phyloP scores from a whole-genome alignment of 2,329 filamentous ascomycete species.

The Keithomyces neogunnii region DNA sequence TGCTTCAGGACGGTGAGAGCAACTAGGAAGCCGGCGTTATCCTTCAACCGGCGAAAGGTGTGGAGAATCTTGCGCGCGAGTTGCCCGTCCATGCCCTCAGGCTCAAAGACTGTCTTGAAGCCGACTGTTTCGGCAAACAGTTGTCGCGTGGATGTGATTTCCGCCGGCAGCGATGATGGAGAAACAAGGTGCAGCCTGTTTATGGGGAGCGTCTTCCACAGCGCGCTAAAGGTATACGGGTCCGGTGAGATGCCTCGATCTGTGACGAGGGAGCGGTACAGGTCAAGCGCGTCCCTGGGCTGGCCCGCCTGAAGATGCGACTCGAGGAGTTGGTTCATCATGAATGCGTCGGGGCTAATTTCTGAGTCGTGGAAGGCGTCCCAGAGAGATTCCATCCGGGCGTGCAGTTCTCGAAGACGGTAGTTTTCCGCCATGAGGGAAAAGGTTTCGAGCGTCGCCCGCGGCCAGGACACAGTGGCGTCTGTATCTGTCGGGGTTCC shows the following conservation, averaged over 20 bases:
- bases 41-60: conserved; percentile 38
- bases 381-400: conserved; percentile 51
- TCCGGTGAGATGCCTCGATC: conserved; percentile 48
- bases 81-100: conserved; percentile 34
- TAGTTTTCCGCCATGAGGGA: conserved; percentile 67
- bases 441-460: conserved; percentile 70
- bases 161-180: conserved; percentile 17
- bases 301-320: conserved; percentile 54
- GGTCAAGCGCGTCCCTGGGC: conserved; percentile 41
- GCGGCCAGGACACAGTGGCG: conserved; percentile 28
- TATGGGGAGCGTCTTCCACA: conserved; percentile 52
- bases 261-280: conserved; percentile 46
- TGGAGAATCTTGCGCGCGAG: conserved; percentile 42
- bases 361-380: conserved; percentile 53
- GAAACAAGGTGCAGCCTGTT: conserved; percentile 36
- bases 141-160: conserved; percentile 27
- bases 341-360: conserved; percentile 61
- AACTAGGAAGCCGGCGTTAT: conserved; percentile 36
- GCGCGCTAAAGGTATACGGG: conserved; percentile 57
- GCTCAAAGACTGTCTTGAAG: conserved; percentile 35
- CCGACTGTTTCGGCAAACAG: conserved; percentile 43
- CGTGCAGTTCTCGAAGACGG: conserved; percentile 49
- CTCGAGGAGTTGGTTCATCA: conserved; percentile 72
- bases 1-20: conserved; percentile 35
- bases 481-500: conserved; percentile 1